Evolutionary conservation across 805 yeast species (phyloP), one percentile per base, ranked within the genome.

Genomic region (Starmera caribaea): DNA sequence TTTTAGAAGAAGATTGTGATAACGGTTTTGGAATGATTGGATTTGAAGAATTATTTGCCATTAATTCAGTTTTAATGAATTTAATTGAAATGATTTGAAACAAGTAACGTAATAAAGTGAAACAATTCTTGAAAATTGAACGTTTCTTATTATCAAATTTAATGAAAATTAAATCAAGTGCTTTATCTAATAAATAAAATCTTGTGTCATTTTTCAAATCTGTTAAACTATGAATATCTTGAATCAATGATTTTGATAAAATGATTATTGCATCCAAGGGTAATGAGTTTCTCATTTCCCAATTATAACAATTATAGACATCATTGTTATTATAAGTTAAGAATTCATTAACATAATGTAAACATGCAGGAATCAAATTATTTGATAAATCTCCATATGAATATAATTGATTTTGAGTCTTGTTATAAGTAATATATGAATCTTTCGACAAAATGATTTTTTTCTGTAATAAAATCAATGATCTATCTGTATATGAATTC

Each of bases 211-310:
- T 57, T 39, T 66, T 61, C 42, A 66, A 44, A 26, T 56, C 49
- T 11, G 57, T 48, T 41, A 62, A 62, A 40, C 51, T 50, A 32
- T 53, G 58, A 51, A 74, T 61, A 50, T 76, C 78, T 8, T 74
- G 70, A 3, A 73, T 66, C 37, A 76, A 62, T 28, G 76, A 71
- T 12, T 74, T 70, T 46, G 73, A 61, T 43, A 75, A 57, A 39
- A 76, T 53, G 12, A 75, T 70, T 13, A 76, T 65, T 8, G 79
- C 74, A 54, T 76, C 81, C 38, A 76, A 61, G 3, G 83, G 83
- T 36, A 76, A 67, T n/a, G 74, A 73, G 35, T 79, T 62, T 49
- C 76, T 69, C 37, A 76, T 65, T 45, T 74, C 76, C 82, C 82
- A 76, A 47, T 76, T 76, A 53, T 63, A 76, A 41, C 69, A 66